Evolutionary conservation across 75 land plant species (phyloP), one percentile per base, ranked within the genome.

Genomic region (Larix kaempferi): DNA sequence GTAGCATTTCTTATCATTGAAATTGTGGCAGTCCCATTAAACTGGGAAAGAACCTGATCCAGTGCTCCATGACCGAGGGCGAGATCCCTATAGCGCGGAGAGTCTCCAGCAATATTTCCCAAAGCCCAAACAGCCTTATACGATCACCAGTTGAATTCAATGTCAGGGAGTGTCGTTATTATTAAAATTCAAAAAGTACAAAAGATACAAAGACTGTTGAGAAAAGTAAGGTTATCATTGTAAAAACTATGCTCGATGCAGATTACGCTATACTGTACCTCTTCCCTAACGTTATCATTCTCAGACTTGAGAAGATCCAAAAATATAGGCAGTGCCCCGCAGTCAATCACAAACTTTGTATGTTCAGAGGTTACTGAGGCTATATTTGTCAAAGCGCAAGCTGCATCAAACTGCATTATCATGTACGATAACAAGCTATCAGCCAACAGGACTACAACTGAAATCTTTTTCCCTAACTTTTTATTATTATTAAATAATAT

Each of bases 21-120:
- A 35, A 84, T 49, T 54, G 77, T 81, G 15, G 86, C 85, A 62
- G 29, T 82, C 22, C 76, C 84, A 49, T 79, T 84, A 23, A 84
- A 77, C 39, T 81, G 86, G 27, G 79, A 69, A 2, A 84, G 74
- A 19, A 84, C 72, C 14, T 75, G 86, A 69, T 77, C 72, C 79
- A 84, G 19, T 33, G 86, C 86, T 69, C 84, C 84, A 37, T 77
- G 79, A 64, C 79, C 73, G 4, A 84, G 78, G 1, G 82, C 86
- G 11, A 81, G 85, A 77, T 84, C 86, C 62, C 86, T 76, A 33
- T 85, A 82, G 27, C 55, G 61, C 1, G 86, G 79, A 56, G 84
- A 84, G 55, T 84, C 86, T 65, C 86, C 86, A 56, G 84, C 86
- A 27, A 84, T 85, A 67, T 84, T 84, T 52, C 86, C 86, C 74